Evolutionary conservation across 2,329 filamentous ascomycete genomes (phyloP).

Genomic region (Orbilia javanica): DNA sequence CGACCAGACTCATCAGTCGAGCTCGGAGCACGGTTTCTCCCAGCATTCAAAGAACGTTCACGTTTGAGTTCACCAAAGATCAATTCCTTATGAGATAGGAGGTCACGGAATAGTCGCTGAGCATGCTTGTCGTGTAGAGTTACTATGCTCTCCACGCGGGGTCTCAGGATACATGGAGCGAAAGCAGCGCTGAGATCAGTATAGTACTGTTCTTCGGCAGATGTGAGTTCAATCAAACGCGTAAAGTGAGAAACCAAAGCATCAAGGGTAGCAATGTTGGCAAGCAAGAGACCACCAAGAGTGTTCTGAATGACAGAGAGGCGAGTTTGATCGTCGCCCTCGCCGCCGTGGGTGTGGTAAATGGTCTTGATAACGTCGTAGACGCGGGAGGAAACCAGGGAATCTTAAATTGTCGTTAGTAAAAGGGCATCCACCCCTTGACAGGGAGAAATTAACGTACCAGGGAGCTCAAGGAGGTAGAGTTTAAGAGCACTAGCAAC

Average conservation of each 20-base stretch:
- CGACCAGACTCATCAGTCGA: constrained; percentile 91
- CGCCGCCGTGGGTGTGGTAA: constrained; percentile 83
- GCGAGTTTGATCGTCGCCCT: constrained; percentile 81
- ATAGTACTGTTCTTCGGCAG: constrained; percentile 89
- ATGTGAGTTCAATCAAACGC: constrained; percentile 93
- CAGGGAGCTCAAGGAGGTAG: constrained; percentile 92
- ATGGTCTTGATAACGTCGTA: constrained; percentile 99
- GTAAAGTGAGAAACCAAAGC: constrained; percentile 99
- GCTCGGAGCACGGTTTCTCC: constrained; percentile 85
- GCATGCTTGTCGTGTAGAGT: constrained; percentile 96
- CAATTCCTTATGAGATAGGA: constrained; percentile 92
- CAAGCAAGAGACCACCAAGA: constrained; percentile 90
- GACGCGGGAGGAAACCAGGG: constrained; percentile 96
- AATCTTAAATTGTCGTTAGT: constrained; percentile 72
- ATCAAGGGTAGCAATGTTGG: constrained; percentile 98
- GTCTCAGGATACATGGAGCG: constrained; percentile 87
- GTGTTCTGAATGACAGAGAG: constrained; percentile 95
- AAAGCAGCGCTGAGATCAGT: constrained; percentile 78
- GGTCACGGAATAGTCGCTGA: constrained; percentile 88
- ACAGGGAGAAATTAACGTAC: constrained; percentile 69
- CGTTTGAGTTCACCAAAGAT: constrained; percentile 98
- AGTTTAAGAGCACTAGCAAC: constrained; percentile 93
- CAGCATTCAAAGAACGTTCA: constrained; percentile 76
- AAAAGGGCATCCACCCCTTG: neutral
- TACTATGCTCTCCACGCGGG: constrained; percentile 85